These are phyloP conservation scores for Spencermartinsiella ligniputridi DNA, from an alignment of 1,139 yeast genomes.

Conservation along the genomic window DNA sequence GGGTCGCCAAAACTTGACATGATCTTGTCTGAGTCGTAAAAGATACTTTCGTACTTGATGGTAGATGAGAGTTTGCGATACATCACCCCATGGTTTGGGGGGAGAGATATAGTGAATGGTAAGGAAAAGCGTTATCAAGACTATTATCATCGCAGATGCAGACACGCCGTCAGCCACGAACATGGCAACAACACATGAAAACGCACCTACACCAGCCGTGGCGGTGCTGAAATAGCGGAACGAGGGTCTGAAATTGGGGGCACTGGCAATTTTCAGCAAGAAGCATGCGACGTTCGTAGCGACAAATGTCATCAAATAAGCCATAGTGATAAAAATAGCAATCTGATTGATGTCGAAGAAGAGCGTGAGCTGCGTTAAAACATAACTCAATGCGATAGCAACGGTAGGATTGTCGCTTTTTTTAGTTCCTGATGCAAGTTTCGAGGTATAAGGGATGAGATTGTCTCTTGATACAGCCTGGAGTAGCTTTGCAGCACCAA, in stretches of 20 bases:
- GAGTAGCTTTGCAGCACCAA: slow-evolving; percentile 86
- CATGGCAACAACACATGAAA: slow-evolving; percentile 76
- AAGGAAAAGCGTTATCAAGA: slow-evolving; percentile 61
- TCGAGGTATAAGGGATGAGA: slow-evolving; percentile 68
- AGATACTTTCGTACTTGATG: slow-evolving; percentile 94
- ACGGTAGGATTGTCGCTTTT: slow-evolving; percentile 50
- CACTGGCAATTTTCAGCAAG: slow-evolving; percentile 78
- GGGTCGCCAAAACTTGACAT: slow-evolving; percentile 97
- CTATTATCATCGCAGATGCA: slow-evolving; percentile 69
- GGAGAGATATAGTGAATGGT: slow-evolving; percentile 87
- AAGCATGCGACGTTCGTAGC: slow-evolving; percentile 93
- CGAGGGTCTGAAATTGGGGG: slow-evolving; percentile 95
- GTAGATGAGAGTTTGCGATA: slow-evolving; percentile 86
- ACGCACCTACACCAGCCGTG: slow-evolving; percentile 75
- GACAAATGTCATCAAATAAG: slow-evolving; percentile 90
- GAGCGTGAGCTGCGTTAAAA: slow-evolving; percentile 74
- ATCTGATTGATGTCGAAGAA: slow-evolving; percentile 89
- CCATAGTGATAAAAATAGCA: slow-evolving; percentile 95
- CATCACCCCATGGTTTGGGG: slow-evolving; percentile 97
- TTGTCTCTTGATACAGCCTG: slow-evolving; percentile 88
- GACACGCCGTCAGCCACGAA: slow-evolving; percentile 88
- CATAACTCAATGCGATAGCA: slow-evolving; percentile 72
- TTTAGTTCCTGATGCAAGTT: slow-evolving; percentile 49
- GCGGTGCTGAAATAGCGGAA: slow-evolving; percentile 78
- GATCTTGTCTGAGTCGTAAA: slow-evolving; percentile 75